Percentiles rank a stretch among this genome's conserved stretches.
Conservation (phyloP, 2,329 filamentous ascomycete genomes). For the Hirsutella thompsonii region DNA sequence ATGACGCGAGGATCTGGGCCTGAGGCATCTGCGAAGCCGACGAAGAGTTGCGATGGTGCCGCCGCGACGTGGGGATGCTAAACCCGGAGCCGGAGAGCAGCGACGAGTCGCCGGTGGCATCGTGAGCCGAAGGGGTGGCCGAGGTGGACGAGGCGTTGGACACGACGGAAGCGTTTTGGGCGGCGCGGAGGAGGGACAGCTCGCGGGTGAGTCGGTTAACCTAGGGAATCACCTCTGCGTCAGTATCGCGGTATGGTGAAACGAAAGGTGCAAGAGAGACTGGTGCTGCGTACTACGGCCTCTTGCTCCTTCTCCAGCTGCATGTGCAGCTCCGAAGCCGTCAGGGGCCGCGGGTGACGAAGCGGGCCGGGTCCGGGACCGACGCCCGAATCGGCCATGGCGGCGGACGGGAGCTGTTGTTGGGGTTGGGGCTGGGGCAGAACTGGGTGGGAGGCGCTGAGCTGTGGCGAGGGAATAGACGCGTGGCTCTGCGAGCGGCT, state of each 20-base stretch:
- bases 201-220: constrained; percentile 90
- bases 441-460: constrained; percentile 8
- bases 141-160: constrained; percentile 54
- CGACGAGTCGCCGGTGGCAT: constrained; percentile 33
- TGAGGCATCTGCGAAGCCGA: constrained; percentile 38
- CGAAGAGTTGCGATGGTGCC: constrained; percentile 46
- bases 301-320: constrained; percentile 94
- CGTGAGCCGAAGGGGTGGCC: constrained; percentile 36
- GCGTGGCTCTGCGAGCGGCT: constrained; percentile 8
- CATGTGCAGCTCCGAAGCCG: constrained; percentile 75
- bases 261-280: too few relatives aligned
- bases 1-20: constrained; percentile 19
- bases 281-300: constrained; percentile 52
- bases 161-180: constrained; percentile 52
- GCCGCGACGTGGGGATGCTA: constrained; percentile 39
- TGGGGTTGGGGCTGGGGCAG: constrained; percentile 9
- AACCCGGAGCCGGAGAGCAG: constrained; percentile 45
- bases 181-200: constrained; percentile 65
- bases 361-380: constrained; percentile 56
- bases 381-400: constrained; percentile 26
- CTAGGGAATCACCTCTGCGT: constrained; percentile 26
- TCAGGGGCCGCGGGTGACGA: constrained; percentile 77
- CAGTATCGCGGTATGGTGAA: too few relatives aligned
- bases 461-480: constrained; percentile 15
- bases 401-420: not conserved